phyloP scores from a whole-genome alignment of 306 rosid genomes.

The Casuarina cunninghamiana region DNA sequence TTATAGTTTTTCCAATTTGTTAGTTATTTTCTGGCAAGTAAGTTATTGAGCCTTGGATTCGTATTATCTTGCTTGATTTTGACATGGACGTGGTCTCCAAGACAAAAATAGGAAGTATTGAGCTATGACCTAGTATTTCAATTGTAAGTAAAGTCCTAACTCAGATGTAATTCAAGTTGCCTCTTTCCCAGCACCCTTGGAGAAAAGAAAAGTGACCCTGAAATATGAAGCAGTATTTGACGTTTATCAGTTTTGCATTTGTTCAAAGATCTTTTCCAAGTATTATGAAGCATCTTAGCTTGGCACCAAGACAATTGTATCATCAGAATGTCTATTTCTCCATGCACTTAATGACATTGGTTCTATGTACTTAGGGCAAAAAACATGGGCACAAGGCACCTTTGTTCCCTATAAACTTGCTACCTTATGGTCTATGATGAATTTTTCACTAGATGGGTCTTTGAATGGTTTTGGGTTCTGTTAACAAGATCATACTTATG shows the following conservation, averaged over 20 bases:
- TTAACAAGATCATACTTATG: not conserved
- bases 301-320: not conserved
- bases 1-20: not conserved
- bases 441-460: not conserved
- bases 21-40: not conserved
- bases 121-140: not conserved
- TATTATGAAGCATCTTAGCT: not conserved
- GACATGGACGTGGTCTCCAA: not conserved
- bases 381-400: not conserved
- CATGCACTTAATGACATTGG: too few species aligned
- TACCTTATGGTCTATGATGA: not conserved
- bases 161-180: too few species aligned
- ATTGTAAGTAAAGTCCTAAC: not conserved
- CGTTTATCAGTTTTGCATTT: not conserved
- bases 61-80: not conserved
- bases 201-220: too few species aligned
- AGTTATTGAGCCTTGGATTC: not conserved
- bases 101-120: not conserved
- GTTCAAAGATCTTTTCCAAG: not conserved
- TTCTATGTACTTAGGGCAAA: not conserved
- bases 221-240: not conserved
- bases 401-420: not conserved
- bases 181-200: too few species aligned
- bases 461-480: not conserved
- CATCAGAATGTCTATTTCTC: not conserved